phyloP scores from a whole-genome alignment of 2,329 filamentous ascomycete genomes.

The Torrubiella hemipterigena region DNA sequence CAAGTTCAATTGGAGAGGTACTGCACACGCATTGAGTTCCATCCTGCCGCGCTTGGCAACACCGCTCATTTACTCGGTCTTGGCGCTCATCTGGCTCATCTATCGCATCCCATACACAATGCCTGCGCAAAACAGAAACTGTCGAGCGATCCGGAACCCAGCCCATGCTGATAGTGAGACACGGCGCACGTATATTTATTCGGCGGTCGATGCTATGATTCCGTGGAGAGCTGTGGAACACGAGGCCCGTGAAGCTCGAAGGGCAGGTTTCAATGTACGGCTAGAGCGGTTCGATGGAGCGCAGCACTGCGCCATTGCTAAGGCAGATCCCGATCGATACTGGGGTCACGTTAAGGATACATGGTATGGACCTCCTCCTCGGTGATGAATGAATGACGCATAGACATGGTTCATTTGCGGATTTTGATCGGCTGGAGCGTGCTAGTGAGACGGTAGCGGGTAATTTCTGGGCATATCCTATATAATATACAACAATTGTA shows the following conservation, averaged over 20 bases:
- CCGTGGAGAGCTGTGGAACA: constrained; percentile 31
- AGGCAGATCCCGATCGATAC: constrained; percentile 33
- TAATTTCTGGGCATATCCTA: background rate
- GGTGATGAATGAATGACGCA: background rate
- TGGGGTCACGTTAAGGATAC: constrained; percentile 34
- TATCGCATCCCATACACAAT: constrained; percentile 17
- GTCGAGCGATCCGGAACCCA: constrained; percentile 22
- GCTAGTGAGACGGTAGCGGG: background rate
- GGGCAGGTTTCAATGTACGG: constrained; percentile 26
- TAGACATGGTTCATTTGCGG: background rate
- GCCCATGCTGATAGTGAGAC: constrained; percentile 22
- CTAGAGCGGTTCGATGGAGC: constrained; percentile 34
- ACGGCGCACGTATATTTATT: constrained; percentile 39
- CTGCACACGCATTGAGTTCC: constrained; percentile 26
- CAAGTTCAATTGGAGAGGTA: constrained; percentile 23
- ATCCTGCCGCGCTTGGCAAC: constrained; percentile 20
- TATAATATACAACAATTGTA: background rate
- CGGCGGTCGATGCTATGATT: constrained; percentile 34
- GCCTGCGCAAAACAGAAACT: constrained; percentile 20
- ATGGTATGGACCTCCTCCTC: constrained; percentile 24
- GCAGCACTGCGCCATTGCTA: constrained; percentile 38
- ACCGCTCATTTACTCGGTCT: constrained; percentile 21
- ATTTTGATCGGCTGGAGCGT: background rate
- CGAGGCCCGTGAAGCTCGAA: constrained; percentile 29
- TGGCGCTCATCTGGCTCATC: constrained; percentile 18